These are phyloP conservation scores for Sphaerulina vaccinii DNA, from an alignment of 2,329 filamentous ascomycete species.

Conservation along the genomic window DNA sequence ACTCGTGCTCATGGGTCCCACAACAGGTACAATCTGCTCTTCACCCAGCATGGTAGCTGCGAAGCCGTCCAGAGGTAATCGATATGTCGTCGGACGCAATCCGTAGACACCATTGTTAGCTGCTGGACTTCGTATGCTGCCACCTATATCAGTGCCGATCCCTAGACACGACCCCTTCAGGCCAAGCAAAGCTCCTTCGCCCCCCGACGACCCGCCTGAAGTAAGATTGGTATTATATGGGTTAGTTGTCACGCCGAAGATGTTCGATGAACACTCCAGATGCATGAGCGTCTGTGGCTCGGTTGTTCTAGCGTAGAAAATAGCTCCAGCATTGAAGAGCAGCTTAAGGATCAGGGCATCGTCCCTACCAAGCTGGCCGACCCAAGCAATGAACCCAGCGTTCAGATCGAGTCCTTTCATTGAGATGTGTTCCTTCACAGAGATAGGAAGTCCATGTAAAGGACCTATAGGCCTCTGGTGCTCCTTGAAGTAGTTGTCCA, in stretches of 20 bases:
- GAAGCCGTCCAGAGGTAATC: conserved; percentile 46
- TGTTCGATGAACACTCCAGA: conserved; percentile 51
- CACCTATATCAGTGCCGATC: conserved; percentile 53
- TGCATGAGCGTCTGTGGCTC: conserved; percentile 57
- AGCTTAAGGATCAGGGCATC: conserved; percentile 51
- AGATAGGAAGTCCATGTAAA: conserved; percentile 54
- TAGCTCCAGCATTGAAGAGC: conserved; percentile 49
- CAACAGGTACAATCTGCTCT: conserved; percentile 44
- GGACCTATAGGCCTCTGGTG: conserved; percentile 44
- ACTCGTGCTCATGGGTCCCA: conserved; percentile 55
- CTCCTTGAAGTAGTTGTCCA: conserved; percentile 42
- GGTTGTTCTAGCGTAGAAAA: conserved; percentile 55
- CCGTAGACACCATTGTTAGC: conserved; percentile 50
- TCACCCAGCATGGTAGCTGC: conserved; percentile 45
- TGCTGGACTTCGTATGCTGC: conserved; percentile 50
- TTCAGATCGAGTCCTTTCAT: conserved; percentile 52
- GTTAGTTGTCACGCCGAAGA: conserved; percentile 56
- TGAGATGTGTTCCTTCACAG: conserved; percentile 53
- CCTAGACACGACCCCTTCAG: conserved; percentile 54
- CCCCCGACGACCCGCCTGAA: conserved; percentile 55
- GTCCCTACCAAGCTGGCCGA: conserved; percentile 45
- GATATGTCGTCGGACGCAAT: conserved; percentile 44
- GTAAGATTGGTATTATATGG: conserved; percentile 54
- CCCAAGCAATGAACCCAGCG: conserved; percentile 52
- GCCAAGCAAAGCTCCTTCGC: conserved; percentile 56